Base-by-base conservation (phyloP, 495 filamentous ascomycete species). In the Penicillium verhagenii region DNA sequence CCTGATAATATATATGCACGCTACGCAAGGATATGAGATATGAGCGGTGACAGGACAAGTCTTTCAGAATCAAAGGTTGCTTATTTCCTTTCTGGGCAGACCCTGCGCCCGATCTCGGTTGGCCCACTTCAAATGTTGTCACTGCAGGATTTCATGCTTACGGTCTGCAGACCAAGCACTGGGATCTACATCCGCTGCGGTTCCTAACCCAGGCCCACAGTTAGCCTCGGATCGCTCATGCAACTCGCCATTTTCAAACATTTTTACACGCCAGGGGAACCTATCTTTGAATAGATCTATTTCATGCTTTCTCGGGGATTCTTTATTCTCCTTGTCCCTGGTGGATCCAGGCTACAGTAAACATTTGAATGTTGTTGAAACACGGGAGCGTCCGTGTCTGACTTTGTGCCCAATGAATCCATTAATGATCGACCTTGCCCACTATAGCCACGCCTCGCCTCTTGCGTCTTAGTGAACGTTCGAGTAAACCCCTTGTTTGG, bases 321-420 rank as follows among this genome's bases (percentile, higher is more conserved):
- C 2, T 49, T 2, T 16, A 25, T 37, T 14, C 47, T 39, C 6
- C 19, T 3, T 38, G 29, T 20, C 38, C 21, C 18, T 38, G 47
- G 47, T 37, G 25, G 47, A 21, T 50, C 35, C 47, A 24, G 47
- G 18, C 18, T 38, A 23, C 19, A 38, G 47, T 13, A 35, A 50
- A 38, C 4, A 33, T 6, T 7, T 20, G n/a, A n/a, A n/a, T n/a
- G n/a, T n/a, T n/a, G n/a, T 23, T 50, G 47, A 50, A 50, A 50
- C 47, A 37, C 33, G 26, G 46, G 46, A 48, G 42, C 23, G n/a
- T n/a, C 42, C 42, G 42, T 45, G 42, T 25, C 38, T 20, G 38
- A 19, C 21, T 53, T 50, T 49, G 56, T 58, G 56, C 56, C 56
- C 56, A 53, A 58, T n/a, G n/a, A n/a, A n/a, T n/a, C n/a, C n/a